These are phyloP conservation scores for Leishmania amazonensis DNA, from an alignment of 208 protist species.

Conservation along the genomic window DNA sequence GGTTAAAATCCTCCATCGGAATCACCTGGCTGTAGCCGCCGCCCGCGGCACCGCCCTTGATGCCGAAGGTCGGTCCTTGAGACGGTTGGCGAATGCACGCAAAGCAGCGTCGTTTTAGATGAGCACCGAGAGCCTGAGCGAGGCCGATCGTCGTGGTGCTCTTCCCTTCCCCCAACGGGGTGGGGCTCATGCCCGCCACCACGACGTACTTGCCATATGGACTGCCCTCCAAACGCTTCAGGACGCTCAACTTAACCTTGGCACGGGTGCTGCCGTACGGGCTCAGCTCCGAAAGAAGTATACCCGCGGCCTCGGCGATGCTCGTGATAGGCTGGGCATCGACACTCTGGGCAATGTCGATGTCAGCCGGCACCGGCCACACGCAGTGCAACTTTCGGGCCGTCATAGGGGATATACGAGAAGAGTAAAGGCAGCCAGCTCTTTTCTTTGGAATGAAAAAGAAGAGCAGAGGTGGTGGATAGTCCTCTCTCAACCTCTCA, in stretches of 20 bases:
- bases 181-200: conserved; percentile 94
- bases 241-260: conserved; percentile 86
- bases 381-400: conserved; percentile 56
- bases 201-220: conserved; percentile 96
- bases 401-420: conserved; percentile 41
- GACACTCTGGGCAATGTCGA: conserved; percentile 94
- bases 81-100: conserved; percentile 98
- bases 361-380: conserved; percentile 91
- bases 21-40: conserved; percentile 98
- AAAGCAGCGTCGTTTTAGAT: conserved; percentile 93
- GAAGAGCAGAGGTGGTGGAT: not conserved
- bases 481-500: not conserved
- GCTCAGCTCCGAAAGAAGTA: conserved; percentile 91
- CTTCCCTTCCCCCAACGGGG: conserved; percentile 97
- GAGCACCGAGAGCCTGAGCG: conserved; percentile 96
- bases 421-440: conserved; percentile 19
- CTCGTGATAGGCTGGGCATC: conserved; percentile 75
- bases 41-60: conserved; percentile 98
- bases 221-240: conserved; percentile 83
- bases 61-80: conserved; percentile 97
- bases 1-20: conserved; percentile 98
- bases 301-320: conserved; percentile 77
- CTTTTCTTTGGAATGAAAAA: not conserved
- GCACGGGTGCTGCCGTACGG: conserved; percentile 93
- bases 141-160: conserved; percentile 98